Base-by-base conservation (phyloP, 768 basidiomycete genomes). In the Tricholoma bakamatsutake region DNA sequence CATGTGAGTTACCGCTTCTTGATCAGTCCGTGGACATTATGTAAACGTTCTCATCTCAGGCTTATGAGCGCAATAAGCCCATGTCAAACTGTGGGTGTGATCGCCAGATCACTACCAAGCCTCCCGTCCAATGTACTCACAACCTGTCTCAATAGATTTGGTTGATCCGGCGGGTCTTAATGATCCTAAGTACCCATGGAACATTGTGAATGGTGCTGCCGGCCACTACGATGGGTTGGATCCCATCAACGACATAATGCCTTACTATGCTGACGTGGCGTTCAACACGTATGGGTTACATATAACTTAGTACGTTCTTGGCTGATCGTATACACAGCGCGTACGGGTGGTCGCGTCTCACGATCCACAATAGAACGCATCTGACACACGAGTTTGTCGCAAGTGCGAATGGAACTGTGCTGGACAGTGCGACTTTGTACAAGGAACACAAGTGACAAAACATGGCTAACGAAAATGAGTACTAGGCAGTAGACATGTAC, bases 211-310 rank as follows among this genome's bases (percentile, higher is more conserved):
- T 47, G 62, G 61, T 28, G 62, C 61, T 6, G 61, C 59, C 12
- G 61, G 63, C 6, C 61, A 64, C 56, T 64, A 64, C 47, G 61
- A 64, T 37, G 63, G 63, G 13, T 48, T 62, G 21, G 59, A 62
- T 21, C 51, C 52, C 1, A 52, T 62, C 24, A 55, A 48, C 60
- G 55, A 17, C 0, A 34, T 37, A 24, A 21, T 4, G 11, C 37
- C 33, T n/a, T 30, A 34, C 9, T 53, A 40, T 28, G 28, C 21
- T 42, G 56, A 59, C 30, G 50, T 50, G 12, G 42, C 52, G 6
- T 43, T 50, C 7, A 52, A 56, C 43, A 55, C 57, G n/a, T 35
- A 35, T 24, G 21, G 21, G 21, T 3, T 24, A 24, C 3, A 24
- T 24, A 1, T 24, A 24, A 24, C 3, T 24, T 24, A 1, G 21